Conservation (phyloP, 2,329 filamentous ascomycete genomes). For the Ophiosphaerella narmari region DNA sequence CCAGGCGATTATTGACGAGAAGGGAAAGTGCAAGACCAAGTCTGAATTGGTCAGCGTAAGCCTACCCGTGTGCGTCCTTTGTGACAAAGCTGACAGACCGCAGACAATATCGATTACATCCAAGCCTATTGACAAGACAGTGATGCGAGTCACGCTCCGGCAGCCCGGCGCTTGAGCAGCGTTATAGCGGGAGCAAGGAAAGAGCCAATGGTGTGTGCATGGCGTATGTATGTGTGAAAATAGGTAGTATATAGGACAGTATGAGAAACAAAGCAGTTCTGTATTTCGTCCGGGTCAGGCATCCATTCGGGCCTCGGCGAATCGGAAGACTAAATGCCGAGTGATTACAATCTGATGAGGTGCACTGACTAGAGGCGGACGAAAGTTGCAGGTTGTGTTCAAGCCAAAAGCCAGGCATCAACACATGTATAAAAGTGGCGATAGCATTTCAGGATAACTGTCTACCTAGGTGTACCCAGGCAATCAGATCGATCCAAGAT, state of each 20-base stretch:
- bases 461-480: too few species aligned
- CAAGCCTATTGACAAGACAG: slow-evolving; percentile 37
- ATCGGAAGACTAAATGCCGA: not conserved
- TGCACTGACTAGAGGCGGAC: not conserved
- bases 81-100: slow-evolving; percentile 7
- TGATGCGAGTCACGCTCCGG: slow-evolving; percentile 34
- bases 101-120: slow-evolving; percentile 38
- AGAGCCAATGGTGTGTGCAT: too few species aligned
- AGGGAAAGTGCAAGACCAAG: slow-evolving; percentile 35
- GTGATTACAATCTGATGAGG: slow-evolving; percentile 9
- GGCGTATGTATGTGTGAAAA: too few species aligned
- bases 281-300: slow-evolving; percentile 3
- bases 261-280: too few species aligned
- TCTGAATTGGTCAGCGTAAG: slow-evolving; percentile 42
- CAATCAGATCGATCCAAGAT: not conserved
- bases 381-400: not conserved
- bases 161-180: not conserved
- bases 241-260: too few species aligned
- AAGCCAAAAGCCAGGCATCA: not conserved
- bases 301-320: slow-evolving; percentile 1
- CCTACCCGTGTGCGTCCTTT: not conserved
- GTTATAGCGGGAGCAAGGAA: too few species aligned
- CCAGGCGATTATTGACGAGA: slow-evolving; percentile 27
- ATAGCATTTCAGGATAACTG: too few species aligned
- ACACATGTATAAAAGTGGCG: too few species aligned